phyloP scores from a whole-genome alignment of 2,329 filamentous ascomycete genomes.

The Thyridium curvatum region DNA sequence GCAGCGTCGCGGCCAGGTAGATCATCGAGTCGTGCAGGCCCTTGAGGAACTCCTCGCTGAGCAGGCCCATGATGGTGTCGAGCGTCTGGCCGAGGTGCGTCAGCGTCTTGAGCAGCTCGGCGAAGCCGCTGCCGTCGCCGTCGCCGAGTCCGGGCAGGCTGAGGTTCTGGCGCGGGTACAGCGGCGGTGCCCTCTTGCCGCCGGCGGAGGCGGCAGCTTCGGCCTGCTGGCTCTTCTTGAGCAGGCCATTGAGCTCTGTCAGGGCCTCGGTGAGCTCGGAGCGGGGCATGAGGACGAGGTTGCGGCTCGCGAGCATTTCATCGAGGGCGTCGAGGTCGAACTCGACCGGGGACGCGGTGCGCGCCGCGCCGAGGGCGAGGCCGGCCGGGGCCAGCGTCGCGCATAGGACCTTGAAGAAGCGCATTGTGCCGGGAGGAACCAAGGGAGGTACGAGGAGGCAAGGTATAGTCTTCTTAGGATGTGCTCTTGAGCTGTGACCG shows the following conservation, averaged over 20 bases:
- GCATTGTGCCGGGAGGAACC: too few species aligned
- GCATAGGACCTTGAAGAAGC: too few species aligned
- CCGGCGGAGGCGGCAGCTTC: not conserved
- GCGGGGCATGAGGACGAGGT: slow-evolving; percentile 36
- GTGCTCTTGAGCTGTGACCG: too few species aligned
- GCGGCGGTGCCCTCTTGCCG: slow-evolving; percentile 5
- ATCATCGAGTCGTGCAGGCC: slow-evolving; percentile 33
- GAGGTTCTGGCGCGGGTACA: slow-evolving; percentile 4
- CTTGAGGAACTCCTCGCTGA: slow-evolving; percentile 31
- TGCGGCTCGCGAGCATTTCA: slow-evolving; percentile 33
- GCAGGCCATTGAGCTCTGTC: slow-evolving; percentile 32
- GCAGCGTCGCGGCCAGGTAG: slow-evolving; percentile 29
- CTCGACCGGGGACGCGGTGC: too few species aligned
- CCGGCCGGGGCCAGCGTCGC: too few species aligned
- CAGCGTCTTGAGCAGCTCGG: slow-evolving; percentile 12
- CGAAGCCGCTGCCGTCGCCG: slow-evolving; percentile 11
- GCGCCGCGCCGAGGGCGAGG: too few species aligned
- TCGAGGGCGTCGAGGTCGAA: slow-evolving; percentile 17
- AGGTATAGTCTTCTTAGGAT: too few species aligned
- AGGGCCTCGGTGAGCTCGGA: slow-evolving; percentile 38
- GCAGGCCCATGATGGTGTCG: not conserved
- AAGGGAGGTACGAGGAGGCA: too few species aligned
- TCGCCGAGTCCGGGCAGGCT: slow-evolving; percentile 20
- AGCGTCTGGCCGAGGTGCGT: slow-evolving; percentile 1
- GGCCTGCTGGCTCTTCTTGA: slow-evolving; percentile 23